Conservation (phyloP, 805 yeast species). For the Metahyphopichia silvanorum region DNA sequence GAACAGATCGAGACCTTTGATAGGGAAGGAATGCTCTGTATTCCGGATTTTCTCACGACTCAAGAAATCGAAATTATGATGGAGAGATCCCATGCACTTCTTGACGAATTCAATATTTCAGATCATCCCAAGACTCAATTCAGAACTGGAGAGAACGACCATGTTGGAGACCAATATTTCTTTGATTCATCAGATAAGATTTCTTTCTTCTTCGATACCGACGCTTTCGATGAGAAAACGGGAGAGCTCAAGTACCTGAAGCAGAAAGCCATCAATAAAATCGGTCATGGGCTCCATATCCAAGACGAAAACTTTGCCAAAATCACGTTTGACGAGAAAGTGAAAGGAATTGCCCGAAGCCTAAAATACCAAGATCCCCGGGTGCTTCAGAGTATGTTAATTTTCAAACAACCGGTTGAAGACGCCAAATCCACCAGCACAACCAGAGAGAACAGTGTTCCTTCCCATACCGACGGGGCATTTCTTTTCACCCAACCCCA, state of each 20-base stretch:
- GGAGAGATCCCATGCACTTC: slow-evolving; percentile 40
- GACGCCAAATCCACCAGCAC: slow-evolving; percentile 2
- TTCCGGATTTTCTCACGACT: slow-evolving; percentile 50
- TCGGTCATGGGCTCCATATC: slow-evolving; percentile 75
- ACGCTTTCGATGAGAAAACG: slow-evolving; percentile 50
- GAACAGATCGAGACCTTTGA: slow-evolving; percentile 51
- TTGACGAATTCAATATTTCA: slow-evolving; percentile 47
- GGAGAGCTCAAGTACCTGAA: slow-evolving; percentile 55
- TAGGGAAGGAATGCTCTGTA: slow-evolving; percentile 58
- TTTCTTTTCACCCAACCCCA: slow-evolving; percentile 72
- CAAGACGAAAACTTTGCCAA: slow-evolving; percentile 46
- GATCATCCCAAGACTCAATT: slow-evolving; percentile 70
- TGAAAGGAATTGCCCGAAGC: slow-evolving; percentile 48
- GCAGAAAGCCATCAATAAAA: slow-evolving; percentile 63
- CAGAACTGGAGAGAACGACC: slow-evolving; percentile 56
- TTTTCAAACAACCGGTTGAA: slow-evolving; percentile 64
- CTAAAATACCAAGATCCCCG: slow-evolving; percentile 61
- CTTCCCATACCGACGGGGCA: slow-evolving; percentile 73
- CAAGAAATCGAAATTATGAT: slow-evolving; percentile 41
- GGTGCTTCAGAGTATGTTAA: slow-evolving; percentile 74
- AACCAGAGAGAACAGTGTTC: slow-evolving; percentile 55
- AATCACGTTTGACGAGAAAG: slow-evolving; percentile 50
- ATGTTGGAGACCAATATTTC: slow-evolving; percentile 73
- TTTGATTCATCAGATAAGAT: slow-evolving; percentile 66
- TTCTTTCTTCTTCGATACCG: slow-evolving; percentile 67